Conservation (phyloP, 169 alveolate species). For the Plasmodium falciparum region DNA sequence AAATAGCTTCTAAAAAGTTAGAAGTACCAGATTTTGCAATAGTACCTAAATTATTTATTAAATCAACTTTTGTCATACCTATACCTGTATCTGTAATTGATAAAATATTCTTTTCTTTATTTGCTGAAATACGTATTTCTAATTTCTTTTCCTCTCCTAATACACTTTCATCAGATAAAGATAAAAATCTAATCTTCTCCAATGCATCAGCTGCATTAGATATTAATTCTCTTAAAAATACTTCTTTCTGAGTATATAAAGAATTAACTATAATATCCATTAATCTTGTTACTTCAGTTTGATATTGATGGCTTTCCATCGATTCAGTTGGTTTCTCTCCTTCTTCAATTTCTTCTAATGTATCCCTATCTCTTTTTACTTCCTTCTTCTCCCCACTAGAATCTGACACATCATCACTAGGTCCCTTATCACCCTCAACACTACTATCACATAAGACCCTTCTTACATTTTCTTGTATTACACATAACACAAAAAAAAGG, state of each 20-base stretch:
- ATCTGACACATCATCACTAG: background rate
- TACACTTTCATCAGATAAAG: constrained; percentile 79
- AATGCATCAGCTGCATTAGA: constrained; percentile 99
- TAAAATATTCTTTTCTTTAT: constrained; percentile 93
- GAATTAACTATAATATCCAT: constrained; percentile 99
- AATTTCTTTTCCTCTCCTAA: constrained; percentile 88
- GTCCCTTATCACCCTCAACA: background rate
- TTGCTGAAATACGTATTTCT: constrained; percentile 95
- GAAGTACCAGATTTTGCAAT: constrained; percentile 99
- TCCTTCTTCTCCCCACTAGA: background rate
- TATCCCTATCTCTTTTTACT: constrained; percentile 35
- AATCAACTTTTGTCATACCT: constrained; percentile 99
- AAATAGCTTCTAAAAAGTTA: constrained; percentile 97
- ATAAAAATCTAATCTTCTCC: constrained; percentile 94
- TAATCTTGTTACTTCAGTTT: constrained; percentile 98
- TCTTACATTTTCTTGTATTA: constrained; percentile 10
- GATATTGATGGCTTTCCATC: constrained; percentile 89
- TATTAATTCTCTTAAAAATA: constrained; percentile 97
- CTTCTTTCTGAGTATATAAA: constrained; percentile 98
- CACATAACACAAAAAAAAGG: constrained; percentile 11
- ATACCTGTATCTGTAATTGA: constrained; percentile 98
- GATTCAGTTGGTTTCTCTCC: constrained; percentile 71
- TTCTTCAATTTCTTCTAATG: constrained; percentile 38
- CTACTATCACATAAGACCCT: constrained; percentile 18
- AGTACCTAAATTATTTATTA: constrained; percentile 99